These are phyloP conservation scores for Neonectria sp. DNA, from an alignment of 2,329 filamentous ascomycete species.

Conservation along the genomic window DNA sequence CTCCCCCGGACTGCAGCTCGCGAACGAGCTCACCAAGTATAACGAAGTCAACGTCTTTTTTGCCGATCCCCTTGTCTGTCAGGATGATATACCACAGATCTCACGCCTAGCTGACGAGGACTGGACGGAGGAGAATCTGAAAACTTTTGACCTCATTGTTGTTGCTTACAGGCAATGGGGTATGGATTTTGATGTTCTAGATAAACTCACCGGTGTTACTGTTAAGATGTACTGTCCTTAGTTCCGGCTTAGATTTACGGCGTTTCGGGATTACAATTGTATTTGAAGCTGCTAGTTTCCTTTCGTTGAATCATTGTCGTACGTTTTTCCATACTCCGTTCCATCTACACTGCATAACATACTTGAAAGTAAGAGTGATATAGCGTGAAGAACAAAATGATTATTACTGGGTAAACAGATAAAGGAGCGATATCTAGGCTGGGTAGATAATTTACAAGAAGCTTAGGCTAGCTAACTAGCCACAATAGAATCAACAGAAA, in stretches of 20 bases:
- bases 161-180: slow-evolving; percentile 34
- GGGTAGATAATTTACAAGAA: neutral
- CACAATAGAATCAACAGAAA: too few relatives aligned
- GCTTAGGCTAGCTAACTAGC: neutral
- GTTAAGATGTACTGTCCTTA: neutral
- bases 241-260: neutral
- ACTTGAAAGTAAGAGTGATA: too few relatives aligned
- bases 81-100: slow-evolving; percentile 35
- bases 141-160: slow-evolving; percentile 39
- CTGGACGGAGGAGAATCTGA: slow-evolving; percentile 35
- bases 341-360: too few relatives aligned
- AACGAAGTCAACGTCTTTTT: slow-evolving; percentile 34
- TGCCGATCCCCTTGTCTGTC: slow-evolving; percentile 39
- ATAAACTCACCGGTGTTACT: neutral
- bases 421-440: neutral
- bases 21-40: slow-evolving; percentile 32
- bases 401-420: neutral
- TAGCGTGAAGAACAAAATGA: neutral
- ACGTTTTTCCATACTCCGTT: neutral
- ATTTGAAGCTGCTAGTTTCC: neutral
- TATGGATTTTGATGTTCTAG: slow-evolving; percentile 34
- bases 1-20: slow-evolving; percentile 37
- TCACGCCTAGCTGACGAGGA: slow-evolving; percentile 30
- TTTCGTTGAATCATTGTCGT: neutral
- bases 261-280: neutral